Base-by-base conservation (phyloP, 768 basidiomycete species). In the Trametes cinnabarina region DNA sequence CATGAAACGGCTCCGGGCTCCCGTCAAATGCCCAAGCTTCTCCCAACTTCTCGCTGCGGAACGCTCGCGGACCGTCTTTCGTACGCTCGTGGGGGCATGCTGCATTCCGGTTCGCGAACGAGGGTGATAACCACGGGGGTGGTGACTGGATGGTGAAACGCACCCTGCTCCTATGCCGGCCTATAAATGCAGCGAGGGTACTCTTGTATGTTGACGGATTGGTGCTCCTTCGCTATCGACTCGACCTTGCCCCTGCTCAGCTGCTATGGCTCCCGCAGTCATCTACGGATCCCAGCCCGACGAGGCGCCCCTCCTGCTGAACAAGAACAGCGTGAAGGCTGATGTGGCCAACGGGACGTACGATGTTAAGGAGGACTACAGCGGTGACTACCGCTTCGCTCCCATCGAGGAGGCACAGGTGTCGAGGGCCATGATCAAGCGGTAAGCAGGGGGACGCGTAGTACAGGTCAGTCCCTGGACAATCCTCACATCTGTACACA, bases 401-500 rank as follows among this genome's bases (percentile, higher is more conserved):
- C 87, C 87, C 3, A 87, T 89, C 55, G 79, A 86, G 64, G 89
- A 90, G 72, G 84, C 87, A 8, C 82, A 89, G 61, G 88, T 90
- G 3, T 83, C 87, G 9, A 76, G 88, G 41, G 87, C 87, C 44
- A 90, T 89, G 87, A 88, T 87, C 64, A 86, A 82, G 71, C 73
- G 87, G 84, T 85, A 28, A 51, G 48, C 44, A 43, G 19, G 15
- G 1, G 25, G 6, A 22, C 51, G 1, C 19, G 7, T 6, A 10
- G 20, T 2, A 11, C 5, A 15, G 7, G n/a, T n/a, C n/a, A n/a
- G n/a, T n/a, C n/a, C n/a, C n/a, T n/a, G 8, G 17, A 19, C 9
- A 19, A 14, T 20, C 6, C 12, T 4, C 28, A 22, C n/a, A 20
- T 40, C 9, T 9, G 22, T n/a, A 11, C 10, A 15, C 64, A 88